Evolutionary conservation across 2,329 filamentous ascomycete species (phyloP), one percentile per base, ranked within the genome.

Genomic region (Botrytis paeoniae): DNA sequence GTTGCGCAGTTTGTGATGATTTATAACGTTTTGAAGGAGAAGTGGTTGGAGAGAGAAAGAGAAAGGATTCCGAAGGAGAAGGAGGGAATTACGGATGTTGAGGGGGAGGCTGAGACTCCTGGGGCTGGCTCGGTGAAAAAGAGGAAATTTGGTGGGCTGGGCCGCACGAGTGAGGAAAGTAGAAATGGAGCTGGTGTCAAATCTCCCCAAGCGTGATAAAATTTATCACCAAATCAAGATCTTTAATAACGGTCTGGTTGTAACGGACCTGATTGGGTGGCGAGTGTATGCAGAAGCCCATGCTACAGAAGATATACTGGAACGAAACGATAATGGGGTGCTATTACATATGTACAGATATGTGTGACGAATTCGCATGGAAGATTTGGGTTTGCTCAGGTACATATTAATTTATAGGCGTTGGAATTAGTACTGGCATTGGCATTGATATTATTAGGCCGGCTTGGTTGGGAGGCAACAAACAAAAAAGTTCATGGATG

Each of bases 21-120:
- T 25, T 76, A 76, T 66, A 65, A 71, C 32, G 70, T 75, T 20
- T 25, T 77, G 54, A 74, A 59, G 35, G 70, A 77, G 59, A 73
- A 70, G 39, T 76, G 74, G 74, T n/a, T 43, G 18, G 73, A 68
- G 41, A 72, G 70, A 22, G 70, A 69, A 25, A 60, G 25, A 39
- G 62, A 54, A 6, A 69, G 29, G 48, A 7, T 18, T 12, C 29
- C 20, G 22, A 69, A 69, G 12, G 63, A 65, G 12, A 48, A 32
- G 25, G 61, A 41, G 18, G 20, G 37, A 18, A 48, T 43, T 10
- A 32, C 29, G 22, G 37, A 59, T 57, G 4, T 5, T 10, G 65
- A 57, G 6, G n/a, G 7, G 20, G 64, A 29, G 25, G 37, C 39
- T 69, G 48, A 69, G 35, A 69, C 48, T 32, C 65, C 48, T 6